Percentiles rank a stretch among this genome's conserved stretches.
Evolutionary conservation across 2,329 filamentous ascomycete genomes (phyloP).

Genomic region (Phialocephala sp.): DNA sequence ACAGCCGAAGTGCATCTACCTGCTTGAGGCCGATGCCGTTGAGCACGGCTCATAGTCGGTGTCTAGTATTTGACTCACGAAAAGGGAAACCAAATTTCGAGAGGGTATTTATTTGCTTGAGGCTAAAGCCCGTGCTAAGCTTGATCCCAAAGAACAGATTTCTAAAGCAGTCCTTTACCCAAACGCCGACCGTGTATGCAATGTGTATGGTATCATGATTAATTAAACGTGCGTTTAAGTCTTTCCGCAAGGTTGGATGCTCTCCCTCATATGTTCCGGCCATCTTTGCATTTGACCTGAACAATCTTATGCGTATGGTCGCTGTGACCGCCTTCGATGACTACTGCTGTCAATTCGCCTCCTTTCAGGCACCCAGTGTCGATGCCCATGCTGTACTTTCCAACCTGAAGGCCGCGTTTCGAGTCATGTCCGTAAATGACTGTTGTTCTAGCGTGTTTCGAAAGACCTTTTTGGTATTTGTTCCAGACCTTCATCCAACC

Average conservation of each 20-base stretch:
- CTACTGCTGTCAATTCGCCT: constrained; percentile 74
- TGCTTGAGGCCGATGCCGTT: neutral
- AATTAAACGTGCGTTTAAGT: neutral
- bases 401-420: constrained; percentile 68
- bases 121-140: neutral
- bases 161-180: neutral
- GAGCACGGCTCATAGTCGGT: neutral
- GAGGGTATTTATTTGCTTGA: constrained; percentile 2
- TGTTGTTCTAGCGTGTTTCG: constrained; percentile 55
- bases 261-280: constrained; percentile 16
- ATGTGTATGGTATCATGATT: neutral
- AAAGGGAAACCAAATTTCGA: neutral
- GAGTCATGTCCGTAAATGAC: constrained; percentile 91
- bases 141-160: neutral
- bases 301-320: constrained; percentile 39
- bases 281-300: constrained; percentile 41
- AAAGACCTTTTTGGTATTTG: constrained; percentile 50
- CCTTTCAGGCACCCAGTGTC: constrained; percentile 85
- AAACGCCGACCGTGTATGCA: constrained; percentile 5
- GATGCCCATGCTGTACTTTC: constrained; percentile 79
- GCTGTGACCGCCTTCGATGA: constrained; percentile 66
- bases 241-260: neutral
- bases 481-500: constrained; percentile 55
- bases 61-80: neutral
- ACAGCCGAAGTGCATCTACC: too few relatives aligned